Base-by-base conservation (phyloP, 1,284 basidiomycete genomes). In the Irpex sp. region DNA sequence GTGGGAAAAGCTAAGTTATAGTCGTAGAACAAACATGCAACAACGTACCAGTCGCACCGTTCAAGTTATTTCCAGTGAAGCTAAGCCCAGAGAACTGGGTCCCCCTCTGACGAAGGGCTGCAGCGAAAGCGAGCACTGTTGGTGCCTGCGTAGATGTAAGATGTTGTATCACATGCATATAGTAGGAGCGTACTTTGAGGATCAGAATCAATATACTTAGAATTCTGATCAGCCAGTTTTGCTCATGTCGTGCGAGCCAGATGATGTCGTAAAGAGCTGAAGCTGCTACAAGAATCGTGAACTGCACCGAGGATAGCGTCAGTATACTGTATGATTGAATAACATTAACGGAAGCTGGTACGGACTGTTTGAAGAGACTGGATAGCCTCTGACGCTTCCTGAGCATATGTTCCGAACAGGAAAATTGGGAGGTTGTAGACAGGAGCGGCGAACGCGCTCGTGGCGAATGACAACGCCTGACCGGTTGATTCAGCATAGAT, bases 401-500 rank as follows among this genome's bases (percentile, higher is more conserved):
- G 85, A 0, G 82, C 85, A 72, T 90, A 87, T 1, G 79, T 74
- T 0, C 91, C 92, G 67, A 92, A 93, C 19, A 93, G 79, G 66
- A 92, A 88, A 58, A 93, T 79, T 13, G 91, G 85, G 5, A 86
- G 75, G 66, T 93, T 93, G 72, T 93, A 93, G 2, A 78, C 71
- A 1, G 91, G 89, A 1, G 85, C 76, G 1, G 76, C 69, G 71
- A 86, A 90, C 3, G 85, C 79, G 66, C 83, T 83, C 51, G 83
- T 77, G 60, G 81, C 61, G 68, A 91, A 88, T 7, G 90, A 87
- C 46, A 93, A 69, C 21, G 72, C 74, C 80, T 83, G 63, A 46
- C 59, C 6, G 47, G 37, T 43, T 17, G 63, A 1, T 17, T 63
- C 47, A 33, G 39, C 36, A 46, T 9, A 11, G 73, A 47, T 4